A percentile compares a stretch with the other conserved stretches of the same genome.
Conservation (phyloP, 768 basidiomycete species). For the Russula sp. region DNA sequence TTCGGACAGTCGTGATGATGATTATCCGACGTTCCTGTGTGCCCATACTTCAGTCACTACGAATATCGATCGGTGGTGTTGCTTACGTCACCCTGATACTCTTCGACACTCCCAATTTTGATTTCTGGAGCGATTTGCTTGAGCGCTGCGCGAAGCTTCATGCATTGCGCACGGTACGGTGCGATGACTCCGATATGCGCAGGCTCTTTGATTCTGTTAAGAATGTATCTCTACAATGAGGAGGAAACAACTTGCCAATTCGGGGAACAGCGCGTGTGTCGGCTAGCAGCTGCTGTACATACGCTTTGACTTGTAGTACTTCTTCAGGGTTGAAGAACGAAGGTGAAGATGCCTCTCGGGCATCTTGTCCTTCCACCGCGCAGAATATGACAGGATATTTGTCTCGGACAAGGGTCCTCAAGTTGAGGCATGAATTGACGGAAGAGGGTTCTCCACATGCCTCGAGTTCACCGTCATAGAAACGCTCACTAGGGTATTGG, state of each 20-base stretch:
- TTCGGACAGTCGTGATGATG: constrained; percentile 35
- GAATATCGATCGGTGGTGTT: constrained; percentile 24
- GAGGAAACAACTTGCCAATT: constrained; percentile 31
- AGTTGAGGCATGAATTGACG: constrained; percentile 26
- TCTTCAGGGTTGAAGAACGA: constrained; percentile 69
- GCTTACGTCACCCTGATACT: constrained; percentile 50
- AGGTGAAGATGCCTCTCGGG: constrained; percentile 58
- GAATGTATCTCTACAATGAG: not conserved
- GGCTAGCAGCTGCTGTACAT: constrained; percentile 27
- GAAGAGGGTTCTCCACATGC: constrained; percentile 35
- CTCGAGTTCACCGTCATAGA: constrained; percentile 50
- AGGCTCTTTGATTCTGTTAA: constrained; percentile 31
- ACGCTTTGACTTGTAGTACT: constrained; percentile 43
- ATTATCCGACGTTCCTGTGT: constrained; percentile 35
- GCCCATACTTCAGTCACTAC: not conserved
- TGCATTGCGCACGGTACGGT: constrained; percentile 52
- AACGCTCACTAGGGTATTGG: constrained; percentile 50
- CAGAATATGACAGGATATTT: constrained; percentile 46
- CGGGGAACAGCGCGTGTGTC: constrained; percentile 28
- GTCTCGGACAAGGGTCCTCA: constrained; percentile 30
- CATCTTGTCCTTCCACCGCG: constrained; percentile 61
- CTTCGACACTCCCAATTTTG: constrained; percentile 60
- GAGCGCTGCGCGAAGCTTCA: constrained; percentile 28
- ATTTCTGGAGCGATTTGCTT: constrained; percentile 28
- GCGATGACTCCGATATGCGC: constrained; percentile 53